Evolutionary conservation across 345 rosid species (phyloP).

Genomic region (Gynandropsis gynandra): DNA sequence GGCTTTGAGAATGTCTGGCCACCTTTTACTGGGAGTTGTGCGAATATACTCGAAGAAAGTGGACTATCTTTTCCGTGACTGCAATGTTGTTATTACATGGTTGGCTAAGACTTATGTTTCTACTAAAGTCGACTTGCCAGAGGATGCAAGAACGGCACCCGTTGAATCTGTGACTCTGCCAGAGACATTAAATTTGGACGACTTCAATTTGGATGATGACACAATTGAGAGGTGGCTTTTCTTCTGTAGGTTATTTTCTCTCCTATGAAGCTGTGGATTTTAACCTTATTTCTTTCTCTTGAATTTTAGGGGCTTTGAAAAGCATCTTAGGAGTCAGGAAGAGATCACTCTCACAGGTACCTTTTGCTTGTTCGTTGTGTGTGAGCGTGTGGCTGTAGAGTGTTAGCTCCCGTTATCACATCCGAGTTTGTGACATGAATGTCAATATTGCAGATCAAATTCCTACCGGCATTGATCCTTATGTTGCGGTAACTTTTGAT

Average conservation of each 20-base stretch:
- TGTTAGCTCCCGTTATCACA: neutral
- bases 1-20: constrained; percentile 77
- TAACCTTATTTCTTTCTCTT: neutral
- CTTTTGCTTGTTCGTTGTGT: neutral
- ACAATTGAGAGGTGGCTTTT: constrained; percentile 32
- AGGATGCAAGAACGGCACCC: constrained; percentile 61
- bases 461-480: constrained; percentile 52
- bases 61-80: constrained; percentile 73
- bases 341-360: constrained; percentile 70
- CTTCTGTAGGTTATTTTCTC: neutral
- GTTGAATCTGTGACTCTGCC: constrained; percentile 70
- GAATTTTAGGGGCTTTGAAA: constrained; percentile 38
- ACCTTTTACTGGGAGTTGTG: constrained; percentile 83
- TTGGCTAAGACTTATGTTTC: constrained; percentile 52
- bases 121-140: constrained; percentile 52
- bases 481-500: constrained; percentile 57
- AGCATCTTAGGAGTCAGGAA: constrained; percentile 45
- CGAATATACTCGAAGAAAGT: constrained; percentile 86
- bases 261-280: neutral
- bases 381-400: neutral
- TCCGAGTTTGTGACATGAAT: constrained; percentile 6
- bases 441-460: constrained; percentile 46
- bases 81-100: constrained; percentile 34
- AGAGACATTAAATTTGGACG: constrained; percentile 55
- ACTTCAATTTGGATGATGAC: constrained; percentile 42